Evolutionary conservation across 352 stramenopile species (phyloP).

Genomic region (Thalassiosira oceanica): DNA sequence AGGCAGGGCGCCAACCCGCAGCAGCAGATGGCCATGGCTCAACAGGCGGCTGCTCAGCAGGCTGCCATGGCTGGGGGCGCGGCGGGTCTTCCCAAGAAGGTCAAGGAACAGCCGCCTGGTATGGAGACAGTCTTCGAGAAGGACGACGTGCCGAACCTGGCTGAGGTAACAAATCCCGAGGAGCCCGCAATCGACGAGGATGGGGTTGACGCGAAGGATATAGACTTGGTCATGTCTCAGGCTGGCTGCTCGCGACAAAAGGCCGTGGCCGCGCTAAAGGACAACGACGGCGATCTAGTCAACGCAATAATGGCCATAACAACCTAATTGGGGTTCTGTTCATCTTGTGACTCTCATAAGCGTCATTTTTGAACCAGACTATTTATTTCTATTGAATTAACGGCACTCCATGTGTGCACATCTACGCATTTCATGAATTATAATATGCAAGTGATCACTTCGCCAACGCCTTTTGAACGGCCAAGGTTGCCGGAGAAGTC

Average conservation of each 20-base stretch:
- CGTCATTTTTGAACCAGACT: no score
- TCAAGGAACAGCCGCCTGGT: slow-evolving; percentile 12
- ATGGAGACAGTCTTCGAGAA: slow-evolving; percentile 59
- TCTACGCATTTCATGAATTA: no score
- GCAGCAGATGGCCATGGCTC: slow-evolving; percentile 58
- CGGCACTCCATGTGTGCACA: no score
- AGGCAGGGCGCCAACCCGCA: slow-evolving; percentile 90
- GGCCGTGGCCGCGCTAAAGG: slow-evolving; percentile 94
- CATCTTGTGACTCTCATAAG: no score
- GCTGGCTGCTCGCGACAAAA: slow-evolving; percentile 89
- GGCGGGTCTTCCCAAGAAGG: slow-evolving; percentile 34
- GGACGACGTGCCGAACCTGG: slow-evolving; percentile 8
- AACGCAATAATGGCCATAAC: slow-evolving; percentile 99
- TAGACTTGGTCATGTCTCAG: slow-evolving; percentile 96
- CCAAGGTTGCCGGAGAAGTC: no score
- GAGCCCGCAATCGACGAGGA: slow-evolving; percentile 86
- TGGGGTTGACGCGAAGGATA: slow-evolving; percentile 96
- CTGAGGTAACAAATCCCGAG: no score
- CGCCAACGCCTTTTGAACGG: slow-evolving; percentile 24
- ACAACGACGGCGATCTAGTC: slow-evolving; percentile 98
- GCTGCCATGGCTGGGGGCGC: slow-evolving; percentile 23
- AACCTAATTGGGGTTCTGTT: no score
- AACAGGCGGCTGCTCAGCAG: slow-evolving; percentile 86
- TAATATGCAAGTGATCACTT: slow-evolving; percentile 7
- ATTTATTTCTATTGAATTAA: no score